Conservation (phyloP, 2,329 filamentous ascomycete species). For the Dothistroma septosporum region DNA sequence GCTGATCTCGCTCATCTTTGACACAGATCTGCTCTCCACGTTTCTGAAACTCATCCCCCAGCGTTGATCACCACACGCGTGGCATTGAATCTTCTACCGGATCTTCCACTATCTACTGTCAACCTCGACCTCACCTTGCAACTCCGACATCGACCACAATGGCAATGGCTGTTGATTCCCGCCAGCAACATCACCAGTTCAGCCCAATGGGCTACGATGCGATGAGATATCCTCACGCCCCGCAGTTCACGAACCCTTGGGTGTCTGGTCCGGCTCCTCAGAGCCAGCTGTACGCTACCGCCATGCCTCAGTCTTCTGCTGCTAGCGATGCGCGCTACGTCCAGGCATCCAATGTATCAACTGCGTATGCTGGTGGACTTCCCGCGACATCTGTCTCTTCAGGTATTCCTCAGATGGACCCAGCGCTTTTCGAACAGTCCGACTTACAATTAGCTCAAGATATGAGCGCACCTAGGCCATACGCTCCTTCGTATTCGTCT, state of each 20-base stretch:
- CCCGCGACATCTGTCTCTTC: slow-evolving; percentile 67
- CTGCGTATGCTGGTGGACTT: slow-evolving; percentile 64
- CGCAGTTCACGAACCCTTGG: slow-evolving; percentile 92
- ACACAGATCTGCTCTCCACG: slow-evolving; percentile 48
- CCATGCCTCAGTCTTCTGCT: slow-evolving; percentile 59
- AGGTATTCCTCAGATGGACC: slow-evolving; percentile 61
- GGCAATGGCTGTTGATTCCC: slow-evolving; percentile 93
- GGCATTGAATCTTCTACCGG: slow-evolving; percentile 11
- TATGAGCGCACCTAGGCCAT: slow-evolving; percentile 63
- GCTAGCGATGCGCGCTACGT: slow-evolving; percentile 46
- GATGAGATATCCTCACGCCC: slow-evolving; percentile 62
- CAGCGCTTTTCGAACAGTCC: slow-evolving; percentile 53
- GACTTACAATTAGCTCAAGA: slow-evolving; percentile 70
- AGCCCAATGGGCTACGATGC: slow-evolving; percentile 76
- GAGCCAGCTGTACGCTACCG: slow-evolving; percentile 62
- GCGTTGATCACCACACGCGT: slow-evolving; percentile 26
- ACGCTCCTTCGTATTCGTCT: slow-evolving; percentile 66
- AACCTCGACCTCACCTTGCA: slow-evolving; percentile 18
- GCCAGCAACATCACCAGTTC: slow-evolving; percentile 68
- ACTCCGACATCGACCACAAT: slow-evolving; percentile 47
- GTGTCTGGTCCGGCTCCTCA: slow-evolving; percentile 55
- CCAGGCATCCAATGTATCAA: slow-evolving; percentile 30
- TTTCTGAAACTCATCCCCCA: slow-evolving; percentile 34
- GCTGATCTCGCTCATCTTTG: slow-evolving; percentile 49
- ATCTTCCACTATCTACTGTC: slow-evolving; percentile 13